Evolutionary conservation across 1,284 basidiomycete species (phyloP).

Genomic region (Pterulicium gracile): DNA sequence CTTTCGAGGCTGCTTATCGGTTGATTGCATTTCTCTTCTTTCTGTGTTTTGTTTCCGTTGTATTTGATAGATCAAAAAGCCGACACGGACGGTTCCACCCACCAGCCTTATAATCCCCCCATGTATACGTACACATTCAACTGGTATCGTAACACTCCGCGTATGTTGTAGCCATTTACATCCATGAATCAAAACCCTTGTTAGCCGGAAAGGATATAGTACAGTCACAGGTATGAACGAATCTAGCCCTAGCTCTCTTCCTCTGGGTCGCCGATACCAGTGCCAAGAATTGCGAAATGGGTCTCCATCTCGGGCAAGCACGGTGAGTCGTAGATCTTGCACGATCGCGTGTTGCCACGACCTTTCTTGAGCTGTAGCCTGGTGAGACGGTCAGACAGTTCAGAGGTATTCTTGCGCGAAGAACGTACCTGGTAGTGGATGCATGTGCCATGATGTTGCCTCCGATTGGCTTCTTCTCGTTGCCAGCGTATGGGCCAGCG

Average conservation of each 20-base stretch:
- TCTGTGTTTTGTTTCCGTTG: constrained; percentile 2
- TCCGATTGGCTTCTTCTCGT: constrained; percentile 97
- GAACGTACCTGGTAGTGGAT: constrained; percentile 73
- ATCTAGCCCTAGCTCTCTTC: constrained; percentile 49
- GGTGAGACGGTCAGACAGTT: constrained; percentile 9
- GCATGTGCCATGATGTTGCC: constrained; percentile 97
- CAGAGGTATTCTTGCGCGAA: neutral
- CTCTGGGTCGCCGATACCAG: constrained; percentile 88
- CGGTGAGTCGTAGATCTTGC: constrained; percentile 97
- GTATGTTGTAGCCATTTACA: constrained; percentile 8
- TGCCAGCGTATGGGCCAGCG: constrained; percentile 78
- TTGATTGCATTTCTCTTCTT: neutral
- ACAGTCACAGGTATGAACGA: constrained; percentile 14
- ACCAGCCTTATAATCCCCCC: constrained; percentile 6
- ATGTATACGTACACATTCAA: constrained; percentile 17
- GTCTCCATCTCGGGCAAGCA: constrained; percentile 97
- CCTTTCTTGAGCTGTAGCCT: constrained; percentile 91
- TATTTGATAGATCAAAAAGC: constrained; percentile 15
- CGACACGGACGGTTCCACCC: constrained; percentile 21
- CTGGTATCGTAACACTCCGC: constrained; percentile 14
- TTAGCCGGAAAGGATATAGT: no score
- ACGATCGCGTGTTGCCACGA: constrained; percentile 86
- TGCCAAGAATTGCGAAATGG: constrained; percentile 85
- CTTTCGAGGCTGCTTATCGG: constrained; percentile 71
- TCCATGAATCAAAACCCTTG: no score